Evolutionary conservation across 2,329 filamentous ascomycete species (phyloP), one percentile per base, ranked within the genome.

Genomic region (Epichloe gansuensis): DNA sequence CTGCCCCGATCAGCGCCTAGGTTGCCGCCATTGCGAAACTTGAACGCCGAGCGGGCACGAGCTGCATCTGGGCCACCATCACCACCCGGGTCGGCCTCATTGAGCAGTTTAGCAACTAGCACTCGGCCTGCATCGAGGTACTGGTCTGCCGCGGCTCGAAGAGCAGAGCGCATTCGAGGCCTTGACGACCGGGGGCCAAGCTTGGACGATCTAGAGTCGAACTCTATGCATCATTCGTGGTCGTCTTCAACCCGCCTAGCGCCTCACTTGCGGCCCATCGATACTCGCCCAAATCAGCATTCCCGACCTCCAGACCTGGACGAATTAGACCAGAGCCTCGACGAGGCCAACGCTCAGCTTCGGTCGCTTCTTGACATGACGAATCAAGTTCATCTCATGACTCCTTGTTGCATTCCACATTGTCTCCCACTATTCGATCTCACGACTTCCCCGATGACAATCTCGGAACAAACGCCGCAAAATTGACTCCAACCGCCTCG

Each of bases 381-480:
- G 57, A 59, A 62, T 56, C 64, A 62, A 52, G 59, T 63, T 46
- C 58, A 59, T 55, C 62, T 62, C 47, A 60, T 56, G 52, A 61
- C 57, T 55, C 59, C n/a, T 56, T 61, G 21, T 57, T 61, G n/a
- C 65, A 67, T 8, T 57, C 67, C 47, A 60, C 56, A 39, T 56
- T 68, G 53, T 67, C 70, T 3, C 65, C 69, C 4, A 61, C 66
- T 1, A 61, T 63, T 17, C 67, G 68, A 5, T 59, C 63, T 6
- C 65, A 67, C 50, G 71, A 75, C 17, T 62, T 70, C 28, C 60
- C 65, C 47, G 74, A 79, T 38, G 72, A 75, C 48, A 72, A 65
- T 58, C 76, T 81, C 73, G 78, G 53, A 70, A 70, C 48, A 90
- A 90, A 66, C 79, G 86, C 46, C 78, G 85, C 56, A 89, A 87